Base-by-base conservation (phyloP, 108 stramenopile species). In the Nitzschia sp. region DNA sequence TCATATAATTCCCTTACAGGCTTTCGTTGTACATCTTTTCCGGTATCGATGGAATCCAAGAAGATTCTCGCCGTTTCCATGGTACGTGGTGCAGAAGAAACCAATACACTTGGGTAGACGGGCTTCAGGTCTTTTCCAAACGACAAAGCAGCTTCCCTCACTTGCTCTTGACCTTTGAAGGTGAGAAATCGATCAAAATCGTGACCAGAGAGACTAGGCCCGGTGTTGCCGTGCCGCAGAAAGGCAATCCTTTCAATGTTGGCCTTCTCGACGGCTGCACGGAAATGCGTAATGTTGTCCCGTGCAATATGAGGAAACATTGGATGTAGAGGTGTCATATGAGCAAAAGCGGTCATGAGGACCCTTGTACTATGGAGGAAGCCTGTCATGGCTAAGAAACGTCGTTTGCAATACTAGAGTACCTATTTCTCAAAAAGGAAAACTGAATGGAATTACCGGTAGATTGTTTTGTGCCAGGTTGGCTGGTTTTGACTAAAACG, bases 201-300 rank as follows among this genome's bases (percentile, higher is more conserved):
- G 1, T 20, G 54, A 8, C 73, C 72, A 41, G 59, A 57, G 14
- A 19, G 29, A 1, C 79, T 46, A 10, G 72, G 72, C 34, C 51
- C 63, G 2, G 83, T 83, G 41, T 80, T 77, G 0, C 79, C 83
- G 67, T 83, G 83, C 12, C 83, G 76, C 9, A 83, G 42, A 69
- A 80, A 83, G 12, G 64, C 75, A 10, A 83, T 51, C 41, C 60
- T 64, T 21, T 37, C 20, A 46, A 78, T 62, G 37, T 69, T 61
- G 0, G 73, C 72, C 10, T 50, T 14, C 25, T 69, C 42, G 22
- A 67, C 9, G 10, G 65, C 29, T 53, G 57, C 37, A 2, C 17
- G 15, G 20, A 46, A 63, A 48, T 25, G n/a, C 3, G 44, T 63
- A 17, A 63, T 41, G 10, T 63, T 63, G 1, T 25, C 24, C 12